These are phyloP conservation scores for Cystobasidium sp. DNA, from an alignment of 1,284 basidiomycete species.

Conservation along the genomic window DNA sequence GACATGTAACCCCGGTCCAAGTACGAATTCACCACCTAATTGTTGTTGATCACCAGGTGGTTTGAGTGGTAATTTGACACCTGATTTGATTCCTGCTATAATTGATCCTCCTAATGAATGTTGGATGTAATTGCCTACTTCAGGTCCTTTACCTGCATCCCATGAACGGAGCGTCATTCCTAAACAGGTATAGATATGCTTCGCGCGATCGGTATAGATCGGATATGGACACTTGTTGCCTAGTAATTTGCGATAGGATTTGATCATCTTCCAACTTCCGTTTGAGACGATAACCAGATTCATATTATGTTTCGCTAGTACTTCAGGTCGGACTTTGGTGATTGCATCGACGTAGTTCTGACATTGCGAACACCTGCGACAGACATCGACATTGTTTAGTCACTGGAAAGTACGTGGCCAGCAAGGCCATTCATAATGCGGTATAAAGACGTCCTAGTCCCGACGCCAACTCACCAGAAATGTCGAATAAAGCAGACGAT, in stretches of 20 bases:
- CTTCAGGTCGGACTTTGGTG: constrained; percentile 60
- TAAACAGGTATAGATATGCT: constrained; percentile 63
- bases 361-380: constrained; percentile 22
- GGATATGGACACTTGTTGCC: constrained; percentile 46
- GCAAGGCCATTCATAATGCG: no score
- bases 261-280: constrained; percentile 65
- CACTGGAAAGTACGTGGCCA: not conserved
- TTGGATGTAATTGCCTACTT: constrained; percentile 36
- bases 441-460: no score
- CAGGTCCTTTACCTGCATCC: constrained; percentile 29
- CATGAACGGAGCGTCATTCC: constrained; percentile 59
- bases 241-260: constrained; percentile 59
- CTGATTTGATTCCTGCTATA: constrained; percentile 9
- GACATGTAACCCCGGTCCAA: constrained; percentile 39
- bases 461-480: constrained; percentile 37
- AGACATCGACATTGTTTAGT: not conserved
- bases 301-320: constrained; percentile 60
- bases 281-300: constrained; percentile 67
- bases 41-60: constrained; percentile 47
- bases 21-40: constrained; percentile 52
- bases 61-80: constrained; percentile 29
- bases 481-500: constrained; percentile 69
- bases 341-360: constrained; percentile 65
- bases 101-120: constrained; percentile 24
- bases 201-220: constrained; percentile 67